Evolutionary conservation across 768 basidiomycete species (phyloP), one percentile per base, ranked within the genome.

Genomic region (Inosperma sp.): DNA sequence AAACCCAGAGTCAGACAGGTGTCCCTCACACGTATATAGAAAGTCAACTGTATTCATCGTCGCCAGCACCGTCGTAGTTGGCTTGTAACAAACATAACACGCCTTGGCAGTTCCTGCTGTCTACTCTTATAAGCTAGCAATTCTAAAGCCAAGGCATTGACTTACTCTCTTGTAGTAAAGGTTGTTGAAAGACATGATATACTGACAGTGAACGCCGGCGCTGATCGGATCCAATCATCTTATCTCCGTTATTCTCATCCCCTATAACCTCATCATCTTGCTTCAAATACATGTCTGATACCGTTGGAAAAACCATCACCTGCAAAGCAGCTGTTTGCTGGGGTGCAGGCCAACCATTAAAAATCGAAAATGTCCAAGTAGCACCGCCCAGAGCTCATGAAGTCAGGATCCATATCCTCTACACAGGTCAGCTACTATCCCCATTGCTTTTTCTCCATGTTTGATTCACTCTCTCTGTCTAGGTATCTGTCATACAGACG

Each of bases 401-500:
- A 76, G 96, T 99, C 62, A 77, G 96, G 53, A 91, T 99, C 66
- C 80, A 84, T 61, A 92, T 99, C 59, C 77, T 95, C 21, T 81
- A 92, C 75, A 96, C 93, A 40, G 96, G 94, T 81, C 62, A 56
- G 75, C 64, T 33, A 27, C 22, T 35, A 31, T 40, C 45, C 36
- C 37, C 27, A 21, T 43, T 33, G 23, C 19, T 45, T 10, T 46
- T 31, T 10, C 14, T 23, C 33, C 13, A 19, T 41, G 17, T 34
- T 31, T 9, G 12, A 14, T 17, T 50, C 14, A 37, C 46, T 30
- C 33, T 22, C 40, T 35, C 29, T 30, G 4, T 17, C 14, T 35
- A 88, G 88, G 88, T 54, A 88, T 99, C 65, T 99, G 96, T 72
- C 94, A 98, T 69, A 97, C 95, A 62, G 94, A 98, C 63, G 93